Base-by-base conservation (phyloP, 1,139 yeast genomes). In the Meyerozyma athensensis region DNA sequence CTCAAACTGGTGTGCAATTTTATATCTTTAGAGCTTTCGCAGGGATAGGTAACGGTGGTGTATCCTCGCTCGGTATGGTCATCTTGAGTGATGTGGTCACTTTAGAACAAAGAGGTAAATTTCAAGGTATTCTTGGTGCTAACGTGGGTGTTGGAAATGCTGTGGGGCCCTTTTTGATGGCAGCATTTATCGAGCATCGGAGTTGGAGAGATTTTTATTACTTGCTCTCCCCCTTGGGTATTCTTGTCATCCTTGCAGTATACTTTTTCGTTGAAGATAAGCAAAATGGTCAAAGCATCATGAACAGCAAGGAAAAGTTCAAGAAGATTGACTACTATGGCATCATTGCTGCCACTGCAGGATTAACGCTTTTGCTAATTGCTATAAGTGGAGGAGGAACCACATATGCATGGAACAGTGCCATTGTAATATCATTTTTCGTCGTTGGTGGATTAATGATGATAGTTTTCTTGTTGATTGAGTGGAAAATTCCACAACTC, bases 311-410 rank as follows among this genome's bases (percentile, higher is more conserved):
- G 33, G 65, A 64, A 20, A 68, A 65, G 48, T 48, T 68, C 43
- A 53, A 57, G 44, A 59, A 65, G 35, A 65, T 77, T 24, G 83
- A 77, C 49, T 74, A 65, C 46, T 42, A 58, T n/a, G 83, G 83
- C 0, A 63, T 73, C 30, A 35, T 72, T 16, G 54, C 70, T 26
- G 63, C 77, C 33, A 59, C 74, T 3, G 61, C 68, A 1, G 68
- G 74, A 1, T 58, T 74, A 26, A 62, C 68, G 0, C 53, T 74
- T 18, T 40, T 74, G 18, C 58, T 76, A 38, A 61, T 77, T 33
- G 77, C 80, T 3, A 49, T 76, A 26, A 65, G 73, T 50, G 79
- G 80, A 4, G 78, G 79, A 31, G 82, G 83, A 1, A 57, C 67
- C 2, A 59, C 72, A 8, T 77, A 61, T 46, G 48, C 58, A 0